Base-by-base conservation (phyloP, 208 protist species). In the Trypanosoma melophagium region DNA sequence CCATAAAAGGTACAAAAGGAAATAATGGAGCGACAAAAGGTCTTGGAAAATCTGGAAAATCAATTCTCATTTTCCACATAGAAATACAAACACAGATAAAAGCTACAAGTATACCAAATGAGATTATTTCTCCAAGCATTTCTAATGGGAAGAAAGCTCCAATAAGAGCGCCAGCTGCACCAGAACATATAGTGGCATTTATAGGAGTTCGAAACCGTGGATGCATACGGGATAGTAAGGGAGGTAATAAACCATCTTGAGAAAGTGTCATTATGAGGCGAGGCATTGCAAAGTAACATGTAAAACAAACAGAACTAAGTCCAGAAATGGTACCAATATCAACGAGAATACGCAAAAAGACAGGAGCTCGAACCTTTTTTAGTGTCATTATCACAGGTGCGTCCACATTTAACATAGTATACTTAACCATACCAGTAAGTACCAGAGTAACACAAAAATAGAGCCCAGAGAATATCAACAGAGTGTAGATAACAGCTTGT, bases 21-120 rank as follows among this genome's bases (percentile, higher is more conserved):
- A 63, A 79, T 21, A 75, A 54, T 25, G 74, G 74, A 7, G 60
- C 59, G n/a, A 60, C 68, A 63, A 79, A 79, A 5, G 74, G 68
- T 17, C 67, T 56, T 24, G 67, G 67, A 60, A 69, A 70, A 22
- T 49, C 55, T 25, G 74, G 74, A 38, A 64, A 75, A 49, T 71
- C 66, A 35, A 60, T 44, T n/a, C 68, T 44, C 25, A 65, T 62
- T 45, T 67, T 66, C 69, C 69, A 64, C 65, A 76, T 68, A 14
- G 75, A 76, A 28, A 74, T 44, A 74, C 76, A 86, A 8, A 82
- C 80, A 31, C 61, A 57, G 17, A 51, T 66, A 52, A 82, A 81
- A 38, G 76, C 63, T 1, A 86, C 54, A 22, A 86, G 76, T 0
- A 72, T 76, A 35, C 80, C 80, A 51, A 82, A 75, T 40, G 71